Conservation (phyloP, 768 basidiomycete genomes). For the Suillus discolor region DNA sequence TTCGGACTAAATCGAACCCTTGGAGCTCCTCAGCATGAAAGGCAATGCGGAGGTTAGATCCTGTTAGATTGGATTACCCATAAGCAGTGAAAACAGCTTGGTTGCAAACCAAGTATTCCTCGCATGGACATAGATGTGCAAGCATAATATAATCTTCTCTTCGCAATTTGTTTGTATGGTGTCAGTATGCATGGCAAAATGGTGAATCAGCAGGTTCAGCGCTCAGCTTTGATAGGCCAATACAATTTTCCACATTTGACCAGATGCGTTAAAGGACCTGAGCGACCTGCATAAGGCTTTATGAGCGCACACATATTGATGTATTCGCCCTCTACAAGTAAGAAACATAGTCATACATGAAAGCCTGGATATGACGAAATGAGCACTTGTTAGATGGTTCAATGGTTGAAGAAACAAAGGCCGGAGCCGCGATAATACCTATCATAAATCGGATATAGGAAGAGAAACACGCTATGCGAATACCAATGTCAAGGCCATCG, state of each 20-base stretch:
- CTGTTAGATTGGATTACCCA: conserved; percentile 14
- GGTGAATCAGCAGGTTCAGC: conserved; percentile 48
- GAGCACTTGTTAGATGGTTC: conserved; percentile 76
- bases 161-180: conserved; percentile 61
- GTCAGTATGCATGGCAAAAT: conserved; percentile 51
- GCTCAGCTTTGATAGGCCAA: conserved; percentile 70
- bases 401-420: conserved; percentile 97
- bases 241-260: conserved; percentile 85
- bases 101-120: conserved; percentile 86
- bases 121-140: conserved; percentile 97
- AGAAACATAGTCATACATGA: neutral
- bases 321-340: conserved; percentile 79
- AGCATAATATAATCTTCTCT: conserved; percentile 88
- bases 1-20: conserved; percentile 93
- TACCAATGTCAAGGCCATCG: too few species aligned
- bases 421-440: conserved; percentile 88
- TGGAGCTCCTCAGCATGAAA: conserved; percentile 95
- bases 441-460: too few species aligned
- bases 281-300: conserved; percentile 95
- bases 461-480: conserved; percentile 51
- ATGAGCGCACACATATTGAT: conserved; percentile 89
- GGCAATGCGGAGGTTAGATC: conserved; percentile 80
- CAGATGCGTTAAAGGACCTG: conserved; percentile 75
- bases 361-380: neutral
- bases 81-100: neutral